Conservation (phyloP, 2,329 filamentous ascomycete species). For the Salinomyces thailandicus region DNA sequence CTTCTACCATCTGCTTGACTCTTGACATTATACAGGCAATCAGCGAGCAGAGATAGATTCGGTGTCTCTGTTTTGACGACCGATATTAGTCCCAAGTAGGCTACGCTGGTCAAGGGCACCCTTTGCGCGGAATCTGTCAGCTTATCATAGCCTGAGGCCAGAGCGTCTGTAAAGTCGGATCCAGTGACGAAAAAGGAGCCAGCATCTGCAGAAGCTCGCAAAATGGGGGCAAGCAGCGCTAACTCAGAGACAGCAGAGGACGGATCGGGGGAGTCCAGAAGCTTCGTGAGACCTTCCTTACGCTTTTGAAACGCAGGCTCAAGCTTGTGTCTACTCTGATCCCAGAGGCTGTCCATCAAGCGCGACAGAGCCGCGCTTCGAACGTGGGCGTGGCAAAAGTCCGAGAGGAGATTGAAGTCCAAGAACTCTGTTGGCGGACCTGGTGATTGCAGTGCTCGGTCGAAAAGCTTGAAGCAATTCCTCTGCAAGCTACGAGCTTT, state of each 20-base stretch:
- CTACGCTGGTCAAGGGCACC: slow-evolving; percentile 58
- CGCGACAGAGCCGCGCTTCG: slow-evolving; percentile 47
- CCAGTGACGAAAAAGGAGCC: slow-evolving; percentile 64
- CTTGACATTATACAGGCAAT: slow-evolving; percentile 75
- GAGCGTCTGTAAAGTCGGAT: slow-evolving; percentile 74
- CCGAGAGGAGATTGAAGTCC: slow-evolving; percentile 47
- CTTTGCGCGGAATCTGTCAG: slow-evolving; percentile 51
- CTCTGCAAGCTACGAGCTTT: slow-evolving; percentile 48
- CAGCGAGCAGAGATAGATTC: slow-evolving; percentile 64
- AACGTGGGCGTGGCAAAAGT: slow-evolving; percentile 56
- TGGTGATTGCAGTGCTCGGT: slow-evolving; percentile 11
- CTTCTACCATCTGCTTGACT: slow-evolving; percentile 54
- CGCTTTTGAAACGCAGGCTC: slow-evolving; percentile 48
- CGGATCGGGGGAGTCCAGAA: slow-evolving; percentile 53
- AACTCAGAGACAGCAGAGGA: slow-evolving; percentile 41
- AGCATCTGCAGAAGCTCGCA: slow-evolving; percentile 49
- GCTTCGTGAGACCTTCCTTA: slow-evolving; percentile 52
- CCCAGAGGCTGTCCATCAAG: slow-evolving; percentile 43
- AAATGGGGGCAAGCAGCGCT: slow-evolving; percentile 48
- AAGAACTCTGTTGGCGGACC: slow-evolving; percentile 40
- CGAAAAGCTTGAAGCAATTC: slow-evolving; percentile 52
- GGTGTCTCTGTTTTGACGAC: slow-evolving; percentile 56
- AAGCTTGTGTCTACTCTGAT: slow-evolving; percentile 38
- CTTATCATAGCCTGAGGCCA: slow-evolving; percentile 55
- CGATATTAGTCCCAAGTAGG: slow-evolving; percentile 64